A percentile compares a stretch with the other conserved stretches of the same genome.
These are phyloP conservation scores for Suhomyces panamericanus DNA, from an alignment of 1,139 yeast genomes.

Conservation along the genomic window DNA sequence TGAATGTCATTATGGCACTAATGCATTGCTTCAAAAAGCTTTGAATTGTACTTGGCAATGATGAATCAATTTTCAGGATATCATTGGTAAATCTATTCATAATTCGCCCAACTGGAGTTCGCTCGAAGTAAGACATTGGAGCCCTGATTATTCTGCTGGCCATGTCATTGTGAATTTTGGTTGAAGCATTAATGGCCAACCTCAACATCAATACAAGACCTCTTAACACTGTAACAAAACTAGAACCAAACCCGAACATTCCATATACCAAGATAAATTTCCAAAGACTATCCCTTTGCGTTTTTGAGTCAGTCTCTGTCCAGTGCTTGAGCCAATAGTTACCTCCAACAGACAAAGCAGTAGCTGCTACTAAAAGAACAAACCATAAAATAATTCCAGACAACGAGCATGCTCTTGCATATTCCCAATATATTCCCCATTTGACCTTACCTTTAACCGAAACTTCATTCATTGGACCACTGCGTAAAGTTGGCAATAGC, in stretches of 20 bases:
- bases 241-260: conserved; percentile 24
- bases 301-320: conserved; percentile 49
- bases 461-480: conserved; percentile 25
- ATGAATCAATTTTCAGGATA: conserved; percentile 59
- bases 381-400: conserved; percentile 21
- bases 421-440: conserved; percentile 25
- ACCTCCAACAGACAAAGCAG: conserved; percentile 29
- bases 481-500: conserved; percentile 25
- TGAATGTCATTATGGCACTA: conserved; percentile 49
- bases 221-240: conserved; percentile 23
- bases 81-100: conserved; percentile 65
- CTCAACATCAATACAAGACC: conserved; percentile 20
- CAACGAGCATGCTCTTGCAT: conserved; percentile 28
- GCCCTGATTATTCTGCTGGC: conserved; percentile 25
- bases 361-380: conserved; percentile 14
- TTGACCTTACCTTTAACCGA: conserved; percentile 32
- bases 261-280: conserved; percentile 33
- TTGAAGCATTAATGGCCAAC: conserved; percentile 27
- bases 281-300: conserved; percentile 27
- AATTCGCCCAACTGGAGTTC: conserved; percentile 34
- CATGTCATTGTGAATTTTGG: conserved; percentile 28
- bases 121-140: conserved; percentile 34
- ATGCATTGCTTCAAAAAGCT: conserved; percentile 43
- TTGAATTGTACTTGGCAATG: conserved; percentile 47
- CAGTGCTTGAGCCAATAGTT: conserved; percentile 62